These are phyloP conservation scores for Plasmodium ovale DNA, from an alignment of 169 alveolate genomes.

Conservation along the genomic window DNA sequence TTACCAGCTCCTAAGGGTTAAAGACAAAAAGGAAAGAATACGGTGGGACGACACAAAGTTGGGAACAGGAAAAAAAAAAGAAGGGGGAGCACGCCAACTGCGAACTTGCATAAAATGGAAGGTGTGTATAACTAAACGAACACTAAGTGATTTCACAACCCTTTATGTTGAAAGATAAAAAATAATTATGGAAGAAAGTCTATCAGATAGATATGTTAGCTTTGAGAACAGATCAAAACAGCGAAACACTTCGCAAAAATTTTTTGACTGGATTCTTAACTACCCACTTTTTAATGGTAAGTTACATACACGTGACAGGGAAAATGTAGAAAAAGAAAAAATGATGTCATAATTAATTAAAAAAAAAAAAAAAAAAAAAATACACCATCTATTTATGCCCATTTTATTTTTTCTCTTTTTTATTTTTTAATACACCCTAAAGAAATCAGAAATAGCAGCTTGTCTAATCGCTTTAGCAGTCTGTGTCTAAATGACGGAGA, in stretches of 20 bases:
- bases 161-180: neutral
- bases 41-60: too few species aligned
- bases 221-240: conserved; percentile 24
- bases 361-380: neutral
- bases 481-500: conserved; percentile 13
- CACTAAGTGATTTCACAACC: neutral
- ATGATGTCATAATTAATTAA: neutral
- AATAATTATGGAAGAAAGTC: conserved; percentile 25
- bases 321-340: neutral
- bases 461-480: conserved; percentile 28
- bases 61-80: too few species aligned
- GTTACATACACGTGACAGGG: neutral
- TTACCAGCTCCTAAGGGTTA: too few species aligned
- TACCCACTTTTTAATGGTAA: conserved; percentile 75
- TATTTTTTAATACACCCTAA: neutral
- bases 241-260: conserved; percentile 15
- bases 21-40: too few species aligned
- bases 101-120: too few species aligned
- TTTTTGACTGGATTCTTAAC: conserved; percentile 70
- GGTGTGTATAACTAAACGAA: too few species aligned
- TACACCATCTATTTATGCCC: neutral
- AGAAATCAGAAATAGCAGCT: conserved; percentile 38
- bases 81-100: too few species aligned
- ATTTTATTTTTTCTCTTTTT: conserved; percentile 4
- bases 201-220: conserved; percentile 56